Evolutionary conservation across 176 grass and related monocot species (phyloP).

Genomic region (Olyra latifolia): DNA sequence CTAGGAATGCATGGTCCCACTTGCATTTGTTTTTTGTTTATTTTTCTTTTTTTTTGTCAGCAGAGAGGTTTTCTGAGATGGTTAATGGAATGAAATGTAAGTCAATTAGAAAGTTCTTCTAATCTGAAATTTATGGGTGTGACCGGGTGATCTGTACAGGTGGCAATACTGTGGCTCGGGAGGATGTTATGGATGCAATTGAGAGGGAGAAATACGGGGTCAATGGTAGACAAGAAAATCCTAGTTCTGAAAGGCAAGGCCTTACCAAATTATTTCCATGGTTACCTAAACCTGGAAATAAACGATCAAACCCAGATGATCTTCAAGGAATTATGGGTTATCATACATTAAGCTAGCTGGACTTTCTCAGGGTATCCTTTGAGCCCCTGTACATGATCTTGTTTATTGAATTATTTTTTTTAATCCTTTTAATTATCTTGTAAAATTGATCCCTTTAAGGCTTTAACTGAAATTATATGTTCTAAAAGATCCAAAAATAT

Average conservation of each 20-base stretch:
- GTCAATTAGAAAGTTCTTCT: neutral
- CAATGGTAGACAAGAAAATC: conserved; percentile 55
- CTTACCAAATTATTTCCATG: conserved; percentile 87
- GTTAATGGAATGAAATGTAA: neutral
- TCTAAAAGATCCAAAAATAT: neutral
- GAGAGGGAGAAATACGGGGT: conserved; percentile 94
- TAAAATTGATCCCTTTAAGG: neutral
- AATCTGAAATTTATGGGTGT: conserved; percentile 18
- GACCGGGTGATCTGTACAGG: conserved; percentile 43
- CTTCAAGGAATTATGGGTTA: conserved; percentile 65
- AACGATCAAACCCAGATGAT: conserved; percentile 66
- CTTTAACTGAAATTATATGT: conserved; percentile 7
- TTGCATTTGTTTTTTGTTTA: neutral
- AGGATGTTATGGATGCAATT: conserved; percentile 93
- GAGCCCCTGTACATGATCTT: neutral
- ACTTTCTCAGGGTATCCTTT: conserved; percentile 41
- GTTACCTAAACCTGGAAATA: conserved; percentile 65
- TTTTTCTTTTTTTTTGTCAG: neutral
- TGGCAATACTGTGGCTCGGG: conserved; percentile 61
- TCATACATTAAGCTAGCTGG: conserved; percentile 68
- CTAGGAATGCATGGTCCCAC: neutral
- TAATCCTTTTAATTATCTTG: conserved; percentile 7
- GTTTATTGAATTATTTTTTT: neutral
- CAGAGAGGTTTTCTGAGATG: neutral
- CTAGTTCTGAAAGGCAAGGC: conserved; percentile 50